Evolutionary conservation across 1,284 basidiomycete species (phyloP).

Genomic region (Sanghuangporus weigelae): DNA sequence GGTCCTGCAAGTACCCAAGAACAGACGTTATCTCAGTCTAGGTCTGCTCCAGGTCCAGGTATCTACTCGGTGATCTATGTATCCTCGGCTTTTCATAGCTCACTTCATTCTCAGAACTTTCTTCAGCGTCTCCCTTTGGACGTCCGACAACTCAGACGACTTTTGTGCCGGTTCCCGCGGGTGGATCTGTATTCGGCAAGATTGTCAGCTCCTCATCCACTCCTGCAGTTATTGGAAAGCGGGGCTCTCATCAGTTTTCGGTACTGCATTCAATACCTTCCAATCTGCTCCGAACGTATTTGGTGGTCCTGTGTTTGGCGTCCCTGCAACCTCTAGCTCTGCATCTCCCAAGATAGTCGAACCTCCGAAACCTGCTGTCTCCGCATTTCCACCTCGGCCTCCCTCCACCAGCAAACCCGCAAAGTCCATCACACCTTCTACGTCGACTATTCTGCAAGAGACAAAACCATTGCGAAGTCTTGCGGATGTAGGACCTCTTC

Average conservation of each 20-base stretch:
- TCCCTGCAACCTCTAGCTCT: neutral
- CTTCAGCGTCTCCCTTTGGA: conserved; percentile 5
- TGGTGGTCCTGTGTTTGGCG: conserved; percentile 25
- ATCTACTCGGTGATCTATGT: neutral
- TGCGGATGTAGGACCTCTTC: conserved; percentile 8
- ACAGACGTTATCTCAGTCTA: neutral
- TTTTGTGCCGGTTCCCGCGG: conserved; percentile 10
- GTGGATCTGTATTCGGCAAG: conserved; percentile 24
- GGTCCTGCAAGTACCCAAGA: neutral
- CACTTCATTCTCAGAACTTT: neutral
- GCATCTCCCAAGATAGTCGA: neutral
- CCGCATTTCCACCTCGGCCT: neutral
- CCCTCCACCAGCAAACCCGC: neutral
- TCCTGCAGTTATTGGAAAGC: conserved; percentile 7
- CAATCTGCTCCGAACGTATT: conserved; percentile 24
- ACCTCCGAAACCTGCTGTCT: neutral
- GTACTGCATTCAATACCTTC: neutral
- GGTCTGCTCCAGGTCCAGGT: conserved; percentile 3
- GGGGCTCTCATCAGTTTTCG: conserved; percentile 9
- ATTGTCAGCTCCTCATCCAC: conserved; percentile 15
- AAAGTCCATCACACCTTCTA: neutral
- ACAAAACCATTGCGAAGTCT: neutral
- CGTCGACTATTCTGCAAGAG: neutral
- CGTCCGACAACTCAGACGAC: neutral
- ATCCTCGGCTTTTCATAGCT: neutral